Evolutionary conservation across 192 early-diverging fungal genomes (phyloP), one percentile per base, ranked within the genome.

Genomic region (Coemansia sp.): DNA sequence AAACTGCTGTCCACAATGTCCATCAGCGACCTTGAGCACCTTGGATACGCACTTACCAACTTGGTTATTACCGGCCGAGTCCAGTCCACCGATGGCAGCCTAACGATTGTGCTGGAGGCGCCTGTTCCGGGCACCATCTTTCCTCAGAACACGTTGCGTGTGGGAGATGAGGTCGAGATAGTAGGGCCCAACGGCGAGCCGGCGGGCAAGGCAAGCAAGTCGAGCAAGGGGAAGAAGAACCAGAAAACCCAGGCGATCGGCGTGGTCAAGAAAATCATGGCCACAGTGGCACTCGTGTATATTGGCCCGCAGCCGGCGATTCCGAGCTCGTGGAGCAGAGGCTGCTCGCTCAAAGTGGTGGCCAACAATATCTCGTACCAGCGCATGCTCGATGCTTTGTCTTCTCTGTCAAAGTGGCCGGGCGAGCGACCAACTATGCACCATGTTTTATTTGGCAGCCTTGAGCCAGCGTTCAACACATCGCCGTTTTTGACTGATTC

Each of bases 81-180:
- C 13, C 23, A 24, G 6, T 26, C 13, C 26, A 7, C 5, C 13
- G 27, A 54, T 26, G 52, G 27, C 22, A 9, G 6, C 19, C 22
- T 27, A 13, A 24, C 26, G 52, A 9, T 23, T 54, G 13, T 14
- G 52, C 65, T 89, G 6, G 89, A 89, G 26, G 79, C 88, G 0
- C 78, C 84, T 0, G 73, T 84, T 3, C 73, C 81, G 3, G 83
- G 79, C 19, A 79, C 77, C 1, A 61, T 70, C 5, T 73, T 91
- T 11, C 89, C 88, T 2, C 50, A 85, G 0, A 85, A 88, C 56
- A 76, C 78, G 47, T 64, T 91, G 35, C 75, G 84, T 8, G 73
- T 85, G 1, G 89, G 91, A 18, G 91, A 92, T 61, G 89, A 89
- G 58, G 89, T 92, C 11, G 83, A 86, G 13, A 35, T 91, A 27